These are phyloP conservation scores for Dictyostelium citrinum DNA, from an alignment of 78 protist species.

Conservation along the genomic window DNA sequence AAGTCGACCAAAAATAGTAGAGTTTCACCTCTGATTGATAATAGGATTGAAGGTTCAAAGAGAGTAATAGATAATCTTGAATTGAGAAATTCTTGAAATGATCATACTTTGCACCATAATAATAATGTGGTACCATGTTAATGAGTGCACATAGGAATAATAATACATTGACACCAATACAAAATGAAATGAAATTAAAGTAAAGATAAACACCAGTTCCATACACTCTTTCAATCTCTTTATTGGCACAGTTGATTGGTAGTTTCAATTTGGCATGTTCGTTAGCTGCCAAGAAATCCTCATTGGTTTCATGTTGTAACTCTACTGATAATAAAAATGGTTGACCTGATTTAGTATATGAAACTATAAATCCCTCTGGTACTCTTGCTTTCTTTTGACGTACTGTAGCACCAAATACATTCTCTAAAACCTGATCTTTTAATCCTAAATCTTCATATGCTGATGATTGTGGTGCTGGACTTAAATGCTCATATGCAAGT, in stretches of 20 bases:
- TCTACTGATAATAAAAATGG: not conserved
- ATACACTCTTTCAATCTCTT: conserved; percentile 24
- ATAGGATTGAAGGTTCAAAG: conserved; percentile 57
- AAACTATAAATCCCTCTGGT: conserved; percentile 32
- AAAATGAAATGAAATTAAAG: conserved; percentile 43
- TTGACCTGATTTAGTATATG: conserved; percentile 30
- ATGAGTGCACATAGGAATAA: not conserved
- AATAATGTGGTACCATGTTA: conserved; percentile 48
- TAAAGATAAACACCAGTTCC: conserved; percentile 65
- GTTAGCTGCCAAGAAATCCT: conserved; percentile 23
- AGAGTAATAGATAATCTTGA: not conserved
- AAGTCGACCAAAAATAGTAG: conserved; percentile 25
- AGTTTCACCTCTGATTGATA: not conserved
- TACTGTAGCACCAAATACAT: conserved; percentile 44
- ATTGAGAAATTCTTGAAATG: conserved; percentile 1
- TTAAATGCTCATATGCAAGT: not conserved
- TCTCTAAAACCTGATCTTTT: conserved; percentile 31
- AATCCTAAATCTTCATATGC: conserved; percentile 4
- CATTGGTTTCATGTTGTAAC: not conserved
- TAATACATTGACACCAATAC: conserved; percentile 17
- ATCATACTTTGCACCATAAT: not conserved
- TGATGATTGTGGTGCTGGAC: not conserved
- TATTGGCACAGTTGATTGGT: conserved; percentile 1
- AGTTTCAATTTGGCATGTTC: conserved; percentile 29
- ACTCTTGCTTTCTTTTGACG: conserved; percentile 32